A percentile compares a stretch with the other conserved stretches of the same genome.
phyloP scores from a whole-genome alignment of 345 rosid species.

The Populus deltoides region DNA sequence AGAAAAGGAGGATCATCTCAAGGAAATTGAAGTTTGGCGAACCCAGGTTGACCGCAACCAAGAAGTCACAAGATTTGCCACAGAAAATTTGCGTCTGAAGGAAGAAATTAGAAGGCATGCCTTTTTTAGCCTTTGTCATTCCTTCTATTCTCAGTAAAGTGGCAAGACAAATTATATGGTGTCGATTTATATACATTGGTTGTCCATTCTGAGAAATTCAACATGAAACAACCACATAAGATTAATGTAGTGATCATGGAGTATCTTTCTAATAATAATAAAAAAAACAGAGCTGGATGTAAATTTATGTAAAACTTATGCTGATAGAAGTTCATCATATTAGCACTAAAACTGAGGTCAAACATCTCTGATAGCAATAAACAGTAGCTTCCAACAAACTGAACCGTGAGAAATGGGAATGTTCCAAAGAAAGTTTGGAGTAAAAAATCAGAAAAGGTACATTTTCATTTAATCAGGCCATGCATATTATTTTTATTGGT shows the following conservation, averaged over 20 bases:
- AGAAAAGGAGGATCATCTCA: constrained; percentile 74
- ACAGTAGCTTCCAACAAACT: neutral
- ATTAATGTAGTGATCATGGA: neutral
- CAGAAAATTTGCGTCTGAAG: constrained; percentile 83
- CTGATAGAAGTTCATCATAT: neutral
- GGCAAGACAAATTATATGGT: neutral
- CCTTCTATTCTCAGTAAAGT: neutral
- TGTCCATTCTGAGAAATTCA: neutral
- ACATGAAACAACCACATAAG: neutral
- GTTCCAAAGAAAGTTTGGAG: neutral
- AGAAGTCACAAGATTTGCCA: constrained; percentile 97
- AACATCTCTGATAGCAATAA: neutral
- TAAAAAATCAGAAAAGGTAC: neutral
- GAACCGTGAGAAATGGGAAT: neutral
- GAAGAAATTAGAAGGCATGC: constrained; percentile 91
- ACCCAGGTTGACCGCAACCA: constrained; percentile 82
- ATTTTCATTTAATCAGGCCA: neutral
- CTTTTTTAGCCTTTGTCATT: constrained; percentile 5
- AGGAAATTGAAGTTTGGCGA: constrained; percentile 81
- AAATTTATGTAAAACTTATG: neutral
- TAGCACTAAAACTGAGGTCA: neutral
- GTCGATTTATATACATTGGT: neutral
- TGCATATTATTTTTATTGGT: neutral
- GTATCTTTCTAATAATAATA: neutral
- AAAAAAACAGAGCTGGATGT: neutral